Evolutionary conservation across 2,329 filamentous ascomycete species (phyloP), one percentile per base, ranked within the genome.

Genomic region (Drechslerella dactyloides): DNA sequence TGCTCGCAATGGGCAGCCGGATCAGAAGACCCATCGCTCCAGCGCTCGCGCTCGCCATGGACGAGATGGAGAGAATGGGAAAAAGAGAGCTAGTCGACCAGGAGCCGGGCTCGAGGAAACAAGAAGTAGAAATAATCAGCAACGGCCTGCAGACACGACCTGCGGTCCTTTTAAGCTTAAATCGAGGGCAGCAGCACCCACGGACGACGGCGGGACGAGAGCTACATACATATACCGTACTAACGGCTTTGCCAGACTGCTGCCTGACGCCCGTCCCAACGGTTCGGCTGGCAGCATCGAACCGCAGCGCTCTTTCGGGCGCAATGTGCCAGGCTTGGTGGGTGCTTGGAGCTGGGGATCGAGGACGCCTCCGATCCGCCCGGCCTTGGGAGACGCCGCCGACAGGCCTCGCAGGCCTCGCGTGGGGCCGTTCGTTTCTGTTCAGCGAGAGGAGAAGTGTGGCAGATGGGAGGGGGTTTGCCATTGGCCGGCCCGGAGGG

Each of bases 161-260:
- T 64, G 55, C 60, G 33, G 68, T 65, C 68, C 60, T 72, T 72
- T 72, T 72, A 72, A 72, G 68, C 68, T 72, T 72, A 72, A 72
- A 72, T 65, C 50, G 46, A 61, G 60, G 54, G 50, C 68, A 63
- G 50, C 68, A 63, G 57, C 17, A 46, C 30, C 57, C 60, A 72
- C 62, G 68, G 68, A 72, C 68, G 44, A 57, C 33, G 56, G 60
- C 68, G 68, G 68, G 68, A 65, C 60, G 68, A 72, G 60, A 72
- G 60, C 68, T 72, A 72, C 68, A 72, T 72, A 65, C n/a, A n/a
- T n/a, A n/a, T n/a, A n/a, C n/a, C n/a, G n/a, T 72, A 65, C 68
- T 72, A 72, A 72, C 68, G 68, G 54, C 68, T 72, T 72, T 72
- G 68, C 60, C 68, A 61, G 60, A 33, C 68, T 72, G 68, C 68